Percentiles rank a stretch among this genome's conserved stretches.
Evolutionary conservation across 768 basidiomycete genomes (phyloP).

Genomic region (Termitomyces sp.): DNA sequence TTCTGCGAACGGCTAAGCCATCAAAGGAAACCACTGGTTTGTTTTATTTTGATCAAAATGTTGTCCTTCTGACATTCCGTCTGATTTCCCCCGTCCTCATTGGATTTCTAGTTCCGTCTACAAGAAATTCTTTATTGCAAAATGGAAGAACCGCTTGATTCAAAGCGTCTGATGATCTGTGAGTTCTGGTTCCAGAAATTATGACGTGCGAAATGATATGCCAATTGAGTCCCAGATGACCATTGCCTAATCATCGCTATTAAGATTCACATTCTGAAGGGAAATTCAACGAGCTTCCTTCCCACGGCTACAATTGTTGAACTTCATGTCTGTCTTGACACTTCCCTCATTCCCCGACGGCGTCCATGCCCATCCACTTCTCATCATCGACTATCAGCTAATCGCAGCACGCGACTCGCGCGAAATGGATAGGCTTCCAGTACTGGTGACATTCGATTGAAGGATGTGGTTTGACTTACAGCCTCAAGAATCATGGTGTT

Average conservation of each 20-base stretch:
- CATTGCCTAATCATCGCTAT: not conserved
- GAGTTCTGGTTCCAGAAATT: not conserved
- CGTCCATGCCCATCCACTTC: conserved; percentile 49
- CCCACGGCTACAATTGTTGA: not conserved
- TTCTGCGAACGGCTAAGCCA: too few species aligned
- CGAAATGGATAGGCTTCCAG: conserved; percentile 42
- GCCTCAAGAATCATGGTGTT: conserved; percentile 51
- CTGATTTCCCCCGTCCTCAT: too few species aligned
- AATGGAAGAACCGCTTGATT: too few species aligned
- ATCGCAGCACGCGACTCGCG: conserved; percentile 34
- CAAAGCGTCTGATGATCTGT: too few species aligned
- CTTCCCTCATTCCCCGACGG: conserved; percentile 46
- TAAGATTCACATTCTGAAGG: not conserved
- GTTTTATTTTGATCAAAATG: too few species aligned
- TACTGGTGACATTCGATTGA: not conserved
- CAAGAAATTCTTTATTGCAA: too few species aligned
- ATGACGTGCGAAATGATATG: too few species aligned
- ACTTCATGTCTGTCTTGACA: not conserved
- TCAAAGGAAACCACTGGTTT: too few species aligned
- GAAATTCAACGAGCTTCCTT: not conserved
- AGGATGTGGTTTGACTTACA: not conserved
- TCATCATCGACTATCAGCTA: conserved; percentile 51
- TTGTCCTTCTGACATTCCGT: too few species aligned
- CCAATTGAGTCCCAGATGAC: too few species aligned
- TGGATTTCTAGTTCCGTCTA: too few species aligned